Evolutionary conservation across 2,329 filamentous ascomycete genomes (phyloP), one percentile per base, ranked within the genome.

Genomic region (Trichoderma sp.): DNA sequence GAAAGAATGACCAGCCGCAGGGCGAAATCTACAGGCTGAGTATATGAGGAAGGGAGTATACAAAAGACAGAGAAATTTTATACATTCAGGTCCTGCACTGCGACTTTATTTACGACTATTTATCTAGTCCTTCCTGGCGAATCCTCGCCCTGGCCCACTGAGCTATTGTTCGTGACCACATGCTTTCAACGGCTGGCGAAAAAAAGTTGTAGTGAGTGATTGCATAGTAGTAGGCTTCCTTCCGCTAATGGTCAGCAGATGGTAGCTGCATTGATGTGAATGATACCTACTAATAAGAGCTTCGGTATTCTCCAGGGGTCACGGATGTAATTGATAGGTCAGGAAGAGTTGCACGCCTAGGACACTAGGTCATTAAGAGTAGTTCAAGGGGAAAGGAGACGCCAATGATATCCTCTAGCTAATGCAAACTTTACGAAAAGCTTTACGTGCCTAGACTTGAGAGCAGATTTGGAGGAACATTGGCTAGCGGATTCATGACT

Each of bases 271-370:
- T 47, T 60, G 36, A 26, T 12, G 18, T n/a, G 28, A 69, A 69
- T 69, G 65, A 69, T 32, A 61, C 56, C 36, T 18, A 60, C 14
- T 28, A 32, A 14, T 15, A 58, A 30, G 32, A 47, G 65, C 21
- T 47, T 62, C n/a, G 32, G 67, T 39, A 70, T 70, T 28, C 51
- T 4, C 6, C 36, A 24, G 53, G 36, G 36, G 43, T 26, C 56
- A 62, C 36, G 57, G 60, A 61, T 62, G 30, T 60, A n/a, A 24
- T 26, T 61, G 57, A 70, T 70, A 70, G 67, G 67, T 15, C 24
- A 39, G 57, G 39, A 32, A 53, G 8, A 28, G 43, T 21, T 21
- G 57, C 57, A 34, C 57, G 30, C 47, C 11, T 30, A 53, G 14
- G 36, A 34, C 26, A 26, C 67, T 51, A 51, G 21, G 24, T 70